Evolutionary conservation across 352 stramenopile species (phyloP).

Genomic region (Phytophthora nicotianae): DNA sequence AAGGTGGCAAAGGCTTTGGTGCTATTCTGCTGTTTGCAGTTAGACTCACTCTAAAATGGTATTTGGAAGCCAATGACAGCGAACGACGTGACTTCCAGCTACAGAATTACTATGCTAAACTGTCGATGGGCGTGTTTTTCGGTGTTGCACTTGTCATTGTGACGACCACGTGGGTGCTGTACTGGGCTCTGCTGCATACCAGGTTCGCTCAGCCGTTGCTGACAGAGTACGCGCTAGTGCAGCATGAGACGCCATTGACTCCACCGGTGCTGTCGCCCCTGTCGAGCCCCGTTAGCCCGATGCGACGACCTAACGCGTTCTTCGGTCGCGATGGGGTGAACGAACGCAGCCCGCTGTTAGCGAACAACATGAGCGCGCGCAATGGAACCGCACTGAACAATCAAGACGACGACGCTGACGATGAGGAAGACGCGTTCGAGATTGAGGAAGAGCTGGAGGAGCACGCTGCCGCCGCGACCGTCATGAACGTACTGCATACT

Average conservation of each 20-base stretch:
- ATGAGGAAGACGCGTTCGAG: conserved; percentile 47
- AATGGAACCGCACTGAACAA: conserved; percentile 23
- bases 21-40: conserved; percentile 75
- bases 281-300: conserved; percentile 40
- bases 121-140: conserved; percentile 78
- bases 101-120: conserved; percentile 27
- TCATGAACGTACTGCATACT: conserved; percentile 63
- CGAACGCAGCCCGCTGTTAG: conserved; percentile 57
- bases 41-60: conserved; percentile 65
- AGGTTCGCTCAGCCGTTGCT: conserved; percentile 68
- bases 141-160: conserved; percentile 62
- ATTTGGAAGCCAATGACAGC: conserved; percentile 31
- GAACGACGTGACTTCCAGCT: background rate
- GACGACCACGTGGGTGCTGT: conserved; percentile 58
- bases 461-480: conserved; percentile 46
- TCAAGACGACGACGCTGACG: conserved; percentile 34
- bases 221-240: conserved; percentile 69
- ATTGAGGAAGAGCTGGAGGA: conserved; percentile 41
- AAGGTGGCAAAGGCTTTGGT: conserved; percentile 79
- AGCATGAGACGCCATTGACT: conserved; percentile 62
- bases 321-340: conserved; percentile 26
- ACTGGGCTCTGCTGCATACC: conserved; percentile 53
- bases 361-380: conserved; percentile 26
- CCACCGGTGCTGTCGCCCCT: conserved; percentile 59
- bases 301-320: conserved; percentile 22